phyloP scores from a whole-genome alignment of 73 alveolate genomes.

The Paramecium octaurelia region DNA sequence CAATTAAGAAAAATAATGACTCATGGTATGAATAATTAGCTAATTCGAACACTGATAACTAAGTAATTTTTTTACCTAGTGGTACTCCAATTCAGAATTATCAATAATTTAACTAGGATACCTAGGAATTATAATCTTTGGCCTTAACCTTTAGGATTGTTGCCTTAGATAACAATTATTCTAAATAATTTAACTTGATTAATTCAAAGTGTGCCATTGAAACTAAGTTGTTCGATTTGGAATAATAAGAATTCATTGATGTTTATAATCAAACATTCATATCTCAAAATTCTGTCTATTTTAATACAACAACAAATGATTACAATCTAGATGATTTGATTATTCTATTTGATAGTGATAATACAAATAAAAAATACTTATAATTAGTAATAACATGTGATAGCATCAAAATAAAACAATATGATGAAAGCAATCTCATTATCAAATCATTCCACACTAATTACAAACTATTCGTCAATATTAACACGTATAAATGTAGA shows the following conservation, averaged over 20 bases:
- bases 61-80: neutral
- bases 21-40: neutral
- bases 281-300: neutral
- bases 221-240: neutral
- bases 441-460: neutral
- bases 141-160: neutral
- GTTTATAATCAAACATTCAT: neutral
- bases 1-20: neutral
- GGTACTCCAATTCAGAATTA: neutral
- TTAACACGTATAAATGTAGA: neutral
- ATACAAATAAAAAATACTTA: neutral
- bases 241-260: neutral
- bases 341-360: neutral
- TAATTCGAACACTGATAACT: neutral
- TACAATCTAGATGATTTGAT: neutral
- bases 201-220: neutral
- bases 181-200: neutral
- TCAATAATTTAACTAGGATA: neutral
- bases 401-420: neutral
- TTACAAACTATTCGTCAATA: neutral
- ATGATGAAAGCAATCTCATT: neutral
- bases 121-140: neutral
- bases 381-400: neutral
- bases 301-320: neutral
- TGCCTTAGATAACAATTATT: neutral